Percentiles rank a stretch among this genome's conserved stretches.
phyloP scores from a whole-genome alignment of 2,329 filamentous ascomycete species.

The Blastomyces emzantsi region DNA sequence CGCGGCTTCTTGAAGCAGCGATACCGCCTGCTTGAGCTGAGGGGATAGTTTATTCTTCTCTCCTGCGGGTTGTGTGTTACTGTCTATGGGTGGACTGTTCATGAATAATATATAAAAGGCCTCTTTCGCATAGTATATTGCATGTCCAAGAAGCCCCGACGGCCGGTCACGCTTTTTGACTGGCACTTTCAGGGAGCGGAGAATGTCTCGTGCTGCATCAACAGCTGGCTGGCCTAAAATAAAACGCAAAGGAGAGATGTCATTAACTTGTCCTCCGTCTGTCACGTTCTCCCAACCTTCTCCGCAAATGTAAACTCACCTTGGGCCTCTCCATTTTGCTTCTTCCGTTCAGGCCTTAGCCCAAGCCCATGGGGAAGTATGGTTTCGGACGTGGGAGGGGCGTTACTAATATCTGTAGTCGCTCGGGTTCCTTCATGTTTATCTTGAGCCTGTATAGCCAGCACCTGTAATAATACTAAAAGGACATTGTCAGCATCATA shows the following conservation, averaged over 20 bases:
- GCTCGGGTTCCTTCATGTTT: background rate
- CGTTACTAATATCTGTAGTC: constrained; percentile 3
- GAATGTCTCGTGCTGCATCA: constrained; percentile 16
- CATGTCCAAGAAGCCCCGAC: constrained; percentile 48
- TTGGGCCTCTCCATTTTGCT: constrained; percentile 2
- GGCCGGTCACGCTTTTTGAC: constrained; percentile 37
- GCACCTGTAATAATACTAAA: constrained; percentile 12
- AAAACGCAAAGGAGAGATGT: background rate
- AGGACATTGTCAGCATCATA: background rate
- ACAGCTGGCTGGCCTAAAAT: constrained; percentile 17
- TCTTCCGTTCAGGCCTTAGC: background rate
- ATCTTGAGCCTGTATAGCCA: constrained; percentile 10
- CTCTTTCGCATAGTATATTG: constrained; percentile 53
- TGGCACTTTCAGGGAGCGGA: constrained; percentile 13
- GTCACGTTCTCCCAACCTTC: background rate
- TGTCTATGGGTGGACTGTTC: constrained; percentile 47
- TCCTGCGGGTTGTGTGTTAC: constrained; percentile 31
- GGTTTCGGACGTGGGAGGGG: background rate
- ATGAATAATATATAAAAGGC: constrained; percentile 56
- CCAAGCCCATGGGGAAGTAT: constrained; percentile 8
- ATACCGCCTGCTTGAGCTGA: constrained; percentile 49
- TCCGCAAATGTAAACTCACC: background rate
- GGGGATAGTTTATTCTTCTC: constrained; percentile 27
- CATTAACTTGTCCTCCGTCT: background rate
- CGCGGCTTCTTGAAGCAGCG: constrained; percentile 51